These are phyloP conservation scores for Prunus dulcis DNA, from an alignment of 306 rosid genomes.

Conservation along the genomic window DNA sequence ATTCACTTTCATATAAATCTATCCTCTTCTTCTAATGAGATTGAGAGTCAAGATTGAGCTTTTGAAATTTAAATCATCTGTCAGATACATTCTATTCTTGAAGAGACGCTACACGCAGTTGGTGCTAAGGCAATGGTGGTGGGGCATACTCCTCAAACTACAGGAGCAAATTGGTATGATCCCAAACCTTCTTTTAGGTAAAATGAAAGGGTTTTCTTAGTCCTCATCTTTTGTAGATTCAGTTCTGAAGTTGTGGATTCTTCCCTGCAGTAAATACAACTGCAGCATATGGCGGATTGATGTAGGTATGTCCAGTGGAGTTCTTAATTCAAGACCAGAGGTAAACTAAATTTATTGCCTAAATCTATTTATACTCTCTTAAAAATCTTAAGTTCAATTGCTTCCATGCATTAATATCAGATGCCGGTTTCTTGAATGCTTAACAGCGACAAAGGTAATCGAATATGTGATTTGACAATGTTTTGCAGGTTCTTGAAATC, in stretches of 20 bases:
- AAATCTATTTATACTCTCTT: too few relatives aligned
- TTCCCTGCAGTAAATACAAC: conserved; percentile 66
- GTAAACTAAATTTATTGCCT: conserved; percentile 30
- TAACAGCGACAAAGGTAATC: neutral
- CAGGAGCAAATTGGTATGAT: conserved; percentile 79
- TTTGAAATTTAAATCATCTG: conserved; percentile 20
- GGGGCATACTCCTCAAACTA: conserved; percentile 95
- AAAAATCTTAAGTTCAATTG: neutral
- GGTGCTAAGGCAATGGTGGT: conserved; percentile 96
- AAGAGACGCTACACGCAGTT: conserved; percentile 76
- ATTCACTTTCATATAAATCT: neutral
- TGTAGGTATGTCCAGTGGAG: conserved; percentile 98
- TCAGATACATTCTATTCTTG: conserved; percentile 69
- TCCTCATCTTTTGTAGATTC: neutral
- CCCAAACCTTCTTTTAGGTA: neutral
- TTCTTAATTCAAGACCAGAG: conserved; percentile 92
- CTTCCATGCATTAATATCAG: neutral
- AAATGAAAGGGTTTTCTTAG: neutral
- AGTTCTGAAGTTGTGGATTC: conserved; percentile 1
- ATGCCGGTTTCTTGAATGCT: neutral
- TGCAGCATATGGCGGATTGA: conserved; percentile 97
- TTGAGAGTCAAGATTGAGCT: neutral
- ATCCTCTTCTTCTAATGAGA: neutral
- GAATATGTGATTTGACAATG: conserved; percentile 12
- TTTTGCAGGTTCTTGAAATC: conserved; percentile 77